Evolutionary conservation across 2,329 filamentous ascomycete species (phyloP).

Genomic region (Zymoseptoria passerinii): DNA sequence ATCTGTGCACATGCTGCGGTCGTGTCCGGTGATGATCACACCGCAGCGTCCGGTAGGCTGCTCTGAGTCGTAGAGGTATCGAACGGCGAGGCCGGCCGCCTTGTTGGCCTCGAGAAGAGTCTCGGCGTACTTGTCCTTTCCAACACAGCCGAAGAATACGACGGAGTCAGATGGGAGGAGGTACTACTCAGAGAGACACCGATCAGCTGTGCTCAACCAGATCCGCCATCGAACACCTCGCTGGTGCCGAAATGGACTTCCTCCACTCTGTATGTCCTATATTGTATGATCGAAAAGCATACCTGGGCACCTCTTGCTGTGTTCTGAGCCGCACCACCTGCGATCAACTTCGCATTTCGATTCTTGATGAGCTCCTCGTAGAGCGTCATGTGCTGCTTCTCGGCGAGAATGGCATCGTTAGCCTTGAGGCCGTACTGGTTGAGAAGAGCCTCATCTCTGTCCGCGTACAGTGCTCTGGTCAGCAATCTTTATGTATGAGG

Average conservation of each 20-base stretch:
- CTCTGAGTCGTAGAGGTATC: slow-evolving; percentile 84
- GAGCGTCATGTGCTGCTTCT: slow-evolving; percentile 78
- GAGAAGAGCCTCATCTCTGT: slow-evolving; percentile 72
- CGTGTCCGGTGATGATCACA: slow-evolving; percentile 92
- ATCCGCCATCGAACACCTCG: background rate
- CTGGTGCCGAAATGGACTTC: background rate
- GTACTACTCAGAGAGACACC: slow-evolving; percentile 49
- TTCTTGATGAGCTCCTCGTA: slow-evolving; percentile 92
- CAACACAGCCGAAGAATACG: slow-evolving; percentile 88
- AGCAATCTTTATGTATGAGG: background rate
- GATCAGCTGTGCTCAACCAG: slow-evolving; percentile 6
- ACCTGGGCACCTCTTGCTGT: slow-evolving; percentile 85
- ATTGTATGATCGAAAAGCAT: slow-evolving; percentile 13
- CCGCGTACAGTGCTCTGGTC: slow-evolving; percentile 4
- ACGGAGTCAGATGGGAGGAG: slow-evolving; percentile 82
- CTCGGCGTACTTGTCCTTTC: slow-evolving; percentile 90
- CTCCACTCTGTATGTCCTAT: background rate
- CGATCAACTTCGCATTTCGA: slow-evolving; percentile 87
- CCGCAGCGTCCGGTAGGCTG: slow-evolving; percentile 87
- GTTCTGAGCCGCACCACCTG: slow-evolving; percentile 95
- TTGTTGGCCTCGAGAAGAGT: slow-evolving; percentile 79
- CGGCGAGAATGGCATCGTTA: slow-evolving; percentile 95
- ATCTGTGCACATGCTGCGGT: slow-evolving; percentile 90
- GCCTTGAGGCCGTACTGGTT: slow-evolving; percentile 89
- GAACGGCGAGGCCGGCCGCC: slow-evolving; percentile 80